A percentile compares a stretch with the other conserved stretches of the same genome.
Conservation (phyloP, 2,329 filamentous ascomycete species). For the Orbilia ellipsospora region DNA sequence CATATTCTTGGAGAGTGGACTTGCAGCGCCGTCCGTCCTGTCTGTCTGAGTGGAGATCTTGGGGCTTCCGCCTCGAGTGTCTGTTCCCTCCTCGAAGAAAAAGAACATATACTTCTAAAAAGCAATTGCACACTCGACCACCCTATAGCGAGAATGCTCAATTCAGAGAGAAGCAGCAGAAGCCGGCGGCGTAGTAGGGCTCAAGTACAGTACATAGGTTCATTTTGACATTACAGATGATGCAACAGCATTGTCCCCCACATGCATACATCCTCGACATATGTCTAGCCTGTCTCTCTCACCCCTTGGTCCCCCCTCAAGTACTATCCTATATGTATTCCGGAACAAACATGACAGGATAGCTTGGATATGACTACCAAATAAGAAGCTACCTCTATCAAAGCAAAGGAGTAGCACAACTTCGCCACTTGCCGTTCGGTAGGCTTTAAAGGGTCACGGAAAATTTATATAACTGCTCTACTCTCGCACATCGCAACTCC, state of each 20-base stretch:
- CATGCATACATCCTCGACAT: constrained; percentile 56
- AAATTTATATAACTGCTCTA: constrained; percentile 55
- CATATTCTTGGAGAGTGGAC: constrained; percentile 51
- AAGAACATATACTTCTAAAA: constrained; percentile 37
- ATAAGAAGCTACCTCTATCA: constrained; percentile 53
- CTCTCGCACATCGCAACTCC: constrained; percentile 55
- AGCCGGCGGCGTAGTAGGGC: constrained; percentile 38
- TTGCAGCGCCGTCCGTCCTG: constrained; percentile 48
- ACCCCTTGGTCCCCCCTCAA: constrained; percentile 48
- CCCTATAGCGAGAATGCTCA: constrained; percentile 49
- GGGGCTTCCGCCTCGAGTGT: constrained; percentile 49
- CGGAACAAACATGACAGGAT: constrained; percentile 52
- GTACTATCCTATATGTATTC: constrained; percentile 50
- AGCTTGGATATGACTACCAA: constrained; percentile 54
- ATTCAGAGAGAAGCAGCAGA: constrained; percentile 45
- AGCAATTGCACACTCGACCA: constrained; percentile 51
- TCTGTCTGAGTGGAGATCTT: constrained; percentile 54
- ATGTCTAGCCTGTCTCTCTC: constrained; percentile 27
- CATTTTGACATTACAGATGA: constrained; percentile 54
- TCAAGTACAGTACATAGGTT: constrained; percentile 49
- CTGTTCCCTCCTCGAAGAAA: constrained; percentile 38
- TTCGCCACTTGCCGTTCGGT: constrained; percentile 54
- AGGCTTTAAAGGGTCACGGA: constrained; percentile 50
- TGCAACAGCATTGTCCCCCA: constrained; percentile 55
- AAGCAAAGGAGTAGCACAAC: constrained; percentile 47